Evolutionary conservation across 1,284 basidiomycete genomes (phyloP), one percentile per base, ranked within the genome.

Genomic region (Sporisorium graminicola): DNA sequence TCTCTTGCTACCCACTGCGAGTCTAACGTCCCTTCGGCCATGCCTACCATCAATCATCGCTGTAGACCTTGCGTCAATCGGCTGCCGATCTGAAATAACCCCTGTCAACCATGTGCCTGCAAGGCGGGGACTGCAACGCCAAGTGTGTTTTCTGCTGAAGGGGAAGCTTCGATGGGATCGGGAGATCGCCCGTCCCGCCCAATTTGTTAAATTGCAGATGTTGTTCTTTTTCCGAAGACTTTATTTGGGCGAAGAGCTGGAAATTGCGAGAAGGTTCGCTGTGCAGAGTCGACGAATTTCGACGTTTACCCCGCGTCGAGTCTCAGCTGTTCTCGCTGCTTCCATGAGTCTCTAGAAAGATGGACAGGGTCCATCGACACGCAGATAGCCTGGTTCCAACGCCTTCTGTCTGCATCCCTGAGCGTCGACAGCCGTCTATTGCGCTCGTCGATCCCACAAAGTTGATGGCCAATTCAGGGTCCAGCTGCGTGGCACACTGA

Each of bases 391-490:
- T 29, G 0, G 1, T 69, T 70, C 67, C 52, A 70, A 51, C 55
- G 42, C 62, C 24, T 71, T 71, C 67, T 46, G 16, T 31, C n/a
- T 46, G 61, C 57, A 43, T 70, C 65, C 18, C 42, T 35, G 14
- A 35, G 22, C 35, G 44, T 68, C 68, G 22, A 20, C 29, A 29
- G 40, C 22, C 31, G 20, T 70, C 57, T 27, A 37, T 33, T n/a
- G 31, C 31, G 52, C 43, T 64, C 42, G 37, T 40, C 18, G 14
- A n/a, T 18, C 35, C 37, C 16, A 16, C 18, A 9, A 42, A 13
- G 22, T 16, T 18, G 22, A 22, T 51, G 49, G 37, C 58, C 58
- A 54, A 61, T 40, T 55, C 63, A 71, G 68, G 68, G 68, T 71
- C 63, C 63, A 65, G 60, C 5, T 53, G 54, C 47, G 42, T 35